These are phyloP conservation scores for Ophiostoma sp. DNA, from an alignment of 2,329 filamentous ascomycete genomes.

Conservation along the genomic window DNA sequence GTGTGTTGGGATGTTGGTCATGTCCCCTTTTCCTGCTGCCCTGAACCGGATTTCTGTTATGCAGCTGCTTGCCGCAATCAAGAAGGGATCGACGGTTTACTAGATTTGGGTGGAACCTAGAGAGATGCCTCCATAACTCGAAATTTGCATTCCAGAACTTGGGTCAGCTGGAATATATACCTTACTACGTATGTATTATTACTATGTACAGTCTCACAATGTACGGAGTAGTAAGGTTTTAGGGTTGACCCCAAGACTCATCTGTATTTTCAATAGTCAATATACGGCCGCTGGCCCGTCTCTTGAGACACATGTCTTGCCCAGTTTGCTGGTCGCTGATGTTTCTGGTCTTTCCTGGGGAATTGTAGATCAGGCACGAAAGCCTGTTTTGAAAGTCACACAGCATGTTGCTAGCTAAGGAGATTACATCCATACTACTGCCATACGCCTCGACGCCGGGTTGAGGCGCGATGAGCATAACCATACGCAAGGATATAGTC, in stretches of 20 bases:
- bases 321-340: background rate
- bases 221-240: background rate
- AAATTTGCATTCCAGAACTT: conserved; percentile 1
- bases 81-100: background rate
- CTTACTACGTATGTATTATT: no score
- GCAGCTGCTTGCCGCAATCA: conserved; percentile 4
- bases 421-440: background rate
- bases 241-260: conserved; percentile 4
- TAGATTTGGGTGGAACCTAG: conserved; percentile 6
- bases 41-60: conserved; percentile 10
- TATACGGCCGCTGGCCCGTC: background rate
- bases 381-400: conserved; percentile 19
- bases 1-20: background rate
- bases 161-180: background rate
- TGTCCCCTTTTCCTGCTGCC: background rate
- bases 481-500: background rate
- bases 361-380: conserved; percentile 1
- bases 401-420: conserved; percentile 11
- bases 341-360: conserved; percentile 9
- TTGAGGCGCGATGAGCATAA: no score
- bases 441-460: background rate
- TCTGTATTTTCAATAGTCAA: background rate
- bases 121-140: background rate
- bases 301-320: background rate
- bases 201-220: no score